Evolutionary conservation across 2,329 filamentous ascomycete species (phyloP), one percentile per base, ranked within the genome.

Genomic region (Aspergillus transmontanensis): DNA sequence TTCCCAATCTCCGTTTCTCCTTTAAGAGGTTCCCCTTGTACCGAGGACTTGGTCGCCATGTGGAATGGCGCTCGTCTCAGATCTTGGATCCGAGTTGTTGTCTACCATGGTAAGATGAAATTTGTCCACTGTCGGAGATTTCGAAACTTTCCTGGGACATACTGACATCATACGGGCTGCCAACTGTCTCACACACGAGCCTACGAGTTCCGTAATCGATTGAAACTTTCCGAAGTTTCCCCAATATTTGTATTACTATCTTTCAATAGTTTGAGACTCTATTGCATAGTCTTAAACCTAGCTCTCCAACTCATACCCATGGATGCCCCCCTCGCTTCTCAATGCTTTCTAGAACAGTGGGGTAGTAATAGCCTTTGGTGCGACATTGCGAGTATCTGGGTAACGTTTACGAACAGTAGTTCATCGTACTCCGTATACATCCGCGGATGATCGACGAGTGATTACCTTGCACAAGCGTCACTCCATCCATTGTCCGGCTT

Each of bases 171-270:
- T 65, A 16, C 41, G 26, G 48, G 59, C 64, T 66, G 41, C 45
- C 63, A 58, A 61, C 61, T 63, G 66, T 64, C 59, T 62, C 50
- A 59, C 61, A 45, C 28, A 51, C 50, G 23, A 51, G 41, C 46
- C 50, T 65, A 66, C 65, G 63, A 68, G 65, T 56, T 56, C 50
- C 39, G 23, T 45, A 41, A 60, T 57, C 23, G 32, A 60, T 56
- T 39, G 23, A n/a, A 65, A 68, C 51, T 64, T 61, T 61, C 68
- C 68, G 66, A 68, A 21, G 59, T 61, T 69, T 66, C 46, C 58
- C 66, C 64, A 57, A 46, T 51, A 39, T 53, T 48, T 34, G 28
- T 39, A 54, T 34, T 46, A 19, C 53, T 30, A 54, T 30, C 41
- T 45, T 63, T 58, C 65, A 64, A 69, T 69, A 69, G 68, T 63